Base-by-base conservation (phyloP, 345 rosid species). In the Salix dunnii region DNA sequence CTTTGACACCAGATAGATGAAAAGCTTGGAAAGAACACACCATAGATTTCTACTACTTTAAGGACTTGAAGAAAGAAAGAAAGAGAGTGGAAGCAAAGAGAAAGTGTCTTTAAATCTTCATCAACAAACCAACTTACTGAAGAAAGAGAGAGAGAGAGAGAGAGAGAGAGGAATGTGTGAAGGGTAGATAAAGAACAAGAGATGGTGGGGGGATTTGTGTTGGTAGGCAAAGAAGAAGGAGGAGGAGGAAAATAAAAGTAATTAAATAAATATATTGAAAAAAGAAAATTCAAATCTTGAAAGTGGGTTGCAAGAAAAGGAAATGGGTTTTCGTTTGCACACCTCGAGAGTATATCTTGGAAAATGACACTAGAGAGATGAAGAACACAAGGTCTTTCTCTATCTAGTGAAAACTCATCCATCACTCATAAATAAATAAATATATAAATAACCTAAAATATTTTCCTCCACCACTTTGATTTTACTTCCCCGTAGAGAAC, bases 281-380 rank as follows among this genome's bases (percentile, higher is more conserved):
- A 58, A 13, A 69, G 43, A 18, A 31, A 35, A 43, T 48, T 76
- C 66, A 72, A 69, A 74, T 72, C 65, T 51, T 81, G 78, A 84
- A 81, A 79, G 78, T 68, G 86, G 78, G 76, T 48, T 27, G 76
- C 75, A 64, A 68, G 81, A 33, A 33, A 62, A 70, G n/a, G 61
- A 31, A 67, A 70, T 78, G 70, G 79, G 79, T 61, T 58, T 74
- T 23, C 28, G 63, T 58, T 58, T 78, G 81, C 75, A 76, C 83
- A 83, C 86, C 89, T 90, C 89, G 90, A 88, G 87, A 90, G 90
- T 87, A 88, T 86, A 88, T 87, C 84, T 86, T 68, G 81, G 94
- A 90, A 87, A 90, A 82, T 84, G 91, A 90, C 86, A 78, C 84
- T 82, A 79, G 86, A 80, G 74, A 78, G 83, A 74, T 76, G 78